These are phyloP conservation scores for Gardenia jasminoides DNA, from an alignment of 257 asterid species.

Conservation along the genomic window DNA sequence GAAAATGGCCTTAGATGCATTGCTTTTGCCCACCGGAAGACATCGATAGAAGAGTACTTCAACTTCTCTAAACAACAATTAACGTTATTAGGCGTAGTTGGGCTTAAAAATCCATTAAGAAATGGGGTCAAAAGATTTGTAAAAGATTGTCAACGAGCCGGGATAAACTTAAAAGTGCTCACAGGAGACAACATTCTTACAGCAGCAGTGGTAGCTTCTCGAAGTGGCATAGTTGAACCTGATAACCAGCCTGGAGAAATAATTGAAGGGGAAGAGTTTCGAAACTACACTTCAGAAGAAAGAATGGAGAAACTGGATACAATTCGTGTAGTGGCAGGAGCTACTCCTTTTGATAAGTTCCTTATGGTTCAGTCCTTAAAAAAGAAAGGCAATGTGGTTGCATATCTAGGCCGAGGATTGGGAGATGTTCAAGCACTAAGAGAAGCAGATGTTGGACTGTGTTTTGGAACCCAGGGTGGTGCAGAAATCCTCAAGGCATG, in stretches of 20 bases:
- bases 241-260: conserved; percentile 1
- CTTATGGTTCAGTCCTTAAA: conserved; percentile 27
- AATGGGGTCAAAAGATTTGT: conserved; percentile 8
- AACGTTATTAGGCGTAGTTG: conserved; percentile 24
- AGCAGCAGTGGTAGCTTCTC: conserved; percentile 19
- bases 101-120: conserved; percentile 12
- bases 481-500: conserved; percentile 24
- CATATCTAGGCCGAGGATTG: conserved; percentile 21
- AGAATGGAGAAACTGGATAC: conserved; percentile 20
- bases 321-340: conserved; percentile 26
- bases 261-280: conserved; percentile 20
- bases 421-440: conserved; percentile 23
- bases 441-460: conserved; percentile 23
- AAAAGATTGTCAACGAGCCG: conserved; percentile 18
- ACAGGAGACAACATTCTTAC: conserved; percentile 26
- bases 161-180: conserved; percentile 26
- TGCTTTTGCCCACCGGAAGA: conserved; percentile 30
- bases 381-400: conserved; percentile 24
- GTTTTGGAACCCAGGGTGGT: conserved; percentile 18
- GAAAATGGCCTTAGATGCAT: conserved; percentile 29
- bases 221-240: conserved; percentile 19
- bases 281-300: conserved; percentile 16
- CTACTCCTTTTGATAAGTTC: conserved; percentile 24
- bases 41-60: conserved; percentile 22
- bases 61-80: conserved; percentile 14